A percentile compares a stretch with the other conserved stretches of the same genome.
Conservation (phyloP, 345 rosid genomes). For the Bruguiera gymnorhiza region DNA sequence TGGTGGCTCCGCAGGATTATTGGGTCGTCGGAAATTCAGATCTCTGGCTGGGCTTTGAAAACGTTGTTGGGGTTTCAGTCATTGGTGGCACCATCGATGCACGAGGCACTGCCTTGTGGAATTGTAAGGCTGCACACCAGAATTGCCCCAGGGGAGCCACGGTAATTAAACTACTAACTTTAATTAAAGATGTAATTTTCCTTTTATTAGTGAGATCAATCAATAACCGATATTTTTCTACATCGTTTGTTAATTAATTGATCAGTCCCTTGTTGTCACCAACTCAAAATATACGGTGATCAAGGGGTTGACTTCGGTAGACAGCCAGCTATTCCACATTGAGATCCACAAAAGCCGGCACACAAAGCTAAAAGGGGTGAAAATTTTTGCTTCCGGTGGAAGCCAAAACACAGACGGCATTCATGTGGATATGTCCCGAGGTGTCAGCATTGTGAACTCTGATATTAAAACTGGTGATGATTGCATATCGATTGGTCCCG, state of each 20-base stretch:
- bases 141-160: constrained; percentile 20
- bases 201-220: too few species aligned
- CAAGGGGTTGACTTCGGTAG: constrained; percentile 17
- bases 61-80: constrained; percentile 13
- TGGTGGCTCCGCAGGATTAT: constrained; percentile 11
- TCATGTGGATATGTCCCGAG: constrained; percentile 24
- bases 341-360: constrained; percentile 23
- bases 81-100: constrained; percentile 24
- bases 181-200: too few species aligned
- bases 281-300: constrained; percentile 24
- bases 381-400: constrained; percentile 6
- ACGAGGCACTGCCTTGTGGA: constrained; percentile 15
- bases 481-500: constrained; percentile 30
- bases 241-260: background rate
- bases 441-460: constrained; percentile 11
- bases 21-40: background rate
- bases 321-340: constrained; percentile 33
- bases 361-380: constrained; percentile 12
- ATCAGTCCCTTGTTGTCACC: constrained; percentile 25
- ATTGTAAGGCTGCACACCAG: constrained; percentile 11
- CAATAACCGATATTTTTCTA: too few species aligned
- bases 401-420: constrained; percentile 37
- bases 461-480: constrained; percentile 33
- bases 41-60: constrained; percentile 15
- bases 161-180: background rate